Conservation (phyloP, 768 basidiomycete genomes). For the Podaxis sp. region DNA sequence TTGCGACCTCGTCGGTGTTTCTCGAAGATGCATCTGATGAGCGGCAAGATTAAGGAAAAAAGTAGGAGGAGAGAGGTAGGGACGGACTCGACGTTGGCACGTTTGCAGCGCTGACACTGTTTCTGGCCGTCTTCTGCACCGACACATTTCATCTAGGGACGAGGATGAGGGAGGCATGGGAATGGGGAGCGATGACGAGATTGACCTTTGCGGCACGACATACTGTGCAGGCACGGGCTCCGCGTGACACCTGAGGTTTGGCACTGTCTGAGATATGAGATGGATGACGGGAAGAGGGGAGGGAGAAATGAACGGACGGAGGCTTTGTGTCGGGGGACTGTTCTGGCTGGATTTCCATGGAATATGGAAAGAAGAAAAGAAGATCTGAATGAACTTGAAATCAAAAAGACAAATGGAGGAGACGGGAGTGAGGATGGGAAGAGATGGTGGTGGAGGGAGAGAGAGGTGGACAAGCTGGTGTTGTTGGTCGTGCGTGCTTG, state of each 20-base stretch:
- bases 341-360: slow-evolving; percentile 37
- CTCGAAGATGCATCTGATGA: slow-evolving; percentile 72
- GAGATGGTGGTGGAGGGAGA: slow-evolving; percentile 11
- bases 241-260: slow-evolving; percentile 47
- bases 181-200: slow-evolving; percentile 12
- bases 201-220: slow-evolving; percentile 79
- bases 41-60: slow-evolving; percentile 14
- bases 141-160: slow-evolving; percentile 81
- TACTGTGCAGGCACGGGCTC: slow-evolving; percentile 73
- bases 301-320: slow-evolving; percentile 22
- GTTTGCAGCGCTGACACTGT: slow-evolving; percentile 80
- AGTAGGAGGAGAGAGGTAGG: slow-evolving; percentile 12
- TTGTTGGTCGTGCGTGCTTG: slow-evolving; percentile 23
- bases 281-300: slow-evolving; percentile 3
- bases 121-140: slow-evolving; percentile 82
- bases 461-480: slow-evolving; percentile 29
- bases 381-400: slow-evolving; percentile 4
- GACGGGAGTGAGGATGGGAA: slow-evolving; percentile 10
- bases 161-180: slow-evolving; percentile 16
- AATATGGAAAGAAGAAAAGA: not conserved
- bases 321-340: slow-evolving; percentile 28
- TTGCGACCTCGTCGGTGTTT: slow-evolving; percentile 87
- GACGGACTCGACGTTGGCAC: slow-evolving; percentile 70
- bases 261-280: slow-evolving; percentile 21
- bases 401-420: slow-evolving; percentile 5